These are phyloP conservation scores for Leucaena leucocephala DNA, from an alignment of 306 rosid species.

Conservation along the genomic window DNA sequence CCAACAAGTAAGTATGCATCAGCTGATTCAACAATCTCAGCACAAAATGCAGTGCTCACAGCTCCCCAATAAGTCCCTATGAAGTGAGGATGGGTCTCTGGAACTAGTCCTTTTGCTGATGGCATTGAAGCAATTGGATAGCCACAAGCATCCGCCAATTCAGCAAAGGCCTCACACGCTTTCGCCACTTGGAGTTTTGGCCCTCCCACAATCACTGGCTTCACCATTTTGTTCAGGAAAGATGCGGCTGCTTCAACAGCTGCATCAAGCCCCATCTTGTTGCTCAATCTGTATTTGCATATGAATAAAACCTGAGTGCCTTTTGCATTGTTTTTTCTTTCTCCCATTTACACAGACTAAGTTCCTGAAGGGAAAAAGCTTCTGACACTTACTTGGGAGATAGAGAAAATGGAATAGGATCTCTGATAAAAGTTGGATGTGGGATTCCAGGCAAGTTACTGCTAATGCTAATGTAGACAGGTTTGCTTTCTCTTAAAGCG, in stretches of 20 bases:
- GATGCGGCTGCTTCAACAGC: conserved; percentile 49
- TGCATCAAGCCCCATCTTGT: conserved; percentile 48
- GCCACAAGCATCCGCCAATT: conserved; percentile 52
- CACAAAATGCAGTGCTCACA: conserved; percentile 47
- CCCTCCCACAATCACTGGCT: conserved; percentile 55
- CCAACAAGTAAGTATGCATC: conserved; percentile 56
- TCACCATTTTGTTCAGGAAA: conserved; percentile 53
- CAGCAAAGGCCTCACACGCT: conserved; percentile 44
- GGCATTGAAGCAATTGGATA: conserved; percentile 49
- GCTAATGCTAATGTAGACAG: conserved; percentile 51
- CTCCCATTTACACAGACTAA: neutral
- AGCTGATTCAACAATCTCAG: conserved; percentile 55
- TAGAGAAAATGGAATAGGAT: conserved; percentile 50
- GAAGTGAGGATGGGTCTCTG: conserved; percentile 52
- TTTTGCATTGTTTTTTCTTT: neutral
- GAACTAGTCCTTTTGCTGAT: conserved; percentile 53
- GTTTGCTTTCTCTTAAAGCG: conserved; percentile 51
- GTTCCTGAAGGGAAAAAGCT: neutral
- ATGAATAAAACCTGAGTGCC: neutral
- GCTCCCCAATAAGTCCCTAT: conserved; percentile 57
- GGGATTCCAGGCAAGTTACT: conserved; percentile 52
- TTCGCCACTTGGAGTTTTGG: conserved; percentile 52
- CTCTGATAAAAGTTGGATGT: conserved; percentile 47
- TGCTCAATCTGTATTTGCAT: conserved; percentile 42
- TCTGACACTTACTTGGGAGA: conserved; percentile 42